phyloP scores from a whole-genome alignment of 2,329 filamentous ascomycete species.

The Arthrinium phaeospermum region DNA sequence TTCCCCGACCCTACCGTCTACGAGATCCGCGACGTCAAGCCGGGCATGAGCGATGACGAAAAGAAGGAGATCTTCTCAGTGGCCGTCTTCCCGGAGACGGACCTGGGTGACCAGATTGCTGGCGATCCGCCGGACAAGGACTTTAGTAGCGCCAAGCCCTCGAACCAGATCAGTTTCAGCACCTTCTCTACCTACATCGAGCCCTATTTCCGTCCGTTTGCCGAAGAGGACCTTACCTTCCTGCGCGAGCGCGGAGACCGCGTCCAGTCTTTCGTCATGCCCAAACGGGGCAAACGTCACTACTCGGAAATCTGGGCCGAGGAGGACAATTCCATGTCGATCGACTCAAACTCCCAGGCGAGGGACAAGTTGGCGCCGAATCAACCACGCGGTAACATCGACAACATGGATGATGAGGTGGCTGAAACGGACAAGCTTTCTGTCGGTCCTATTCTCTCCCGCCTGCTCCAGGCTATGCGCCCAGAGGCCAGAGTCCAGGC shows the following conservation, averaged over 20 bases:
- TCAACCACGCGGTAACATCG: constrained; percentile 82
- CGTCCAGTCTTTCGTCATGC: constrained; percentile 81
- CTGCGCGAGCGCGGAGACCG: constrained; percentile 89
- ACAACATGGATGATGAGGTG: constrained; percentile 85
- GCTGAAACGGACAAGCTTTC: constrained; percentile 89
- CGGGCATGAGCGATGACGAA: constrained; percentile 83
- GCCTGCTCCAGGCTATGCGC: constrained; percentile 80
- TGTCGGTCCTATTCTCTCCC: constrained; percentile 82
- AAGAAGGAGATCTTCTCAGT: constrained; percentile 89
- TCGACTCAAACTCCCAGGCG: constrained; percentile 68
- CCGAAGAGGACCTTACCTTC: constrained; percentile 93
- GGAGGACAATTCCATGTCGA: constrained; percentile 81
- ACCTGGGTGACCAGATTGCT: constrained; percentile 84
- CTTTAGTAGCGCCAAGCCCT: constrained; percentile 91
- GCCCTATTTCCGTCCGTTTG: constrained; percentile 86
- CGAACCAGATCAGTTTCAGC: constrained; percentile 90
- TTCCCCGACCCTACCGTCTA: constrained; percentile 93
- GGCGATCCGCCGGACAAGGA: constrained; percentile 92
- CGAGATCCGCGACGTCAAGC: constrained; percentile 78
- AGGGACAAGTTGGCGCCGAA: constrained; percentile 76
- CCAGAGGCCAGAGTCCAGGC: constrained; percentile 69
- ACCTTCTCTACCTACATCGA: constrained; percentile 95
- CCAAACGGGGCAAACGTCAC: constrained; percentile 80
- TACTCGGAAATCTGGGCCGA: constrained; percentile 94
- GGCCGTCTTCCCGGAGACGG: constrained; percentile 77